Evolutionary conservation across 1,284 basidiomycete species (phyloP).

Genomic region (Pyrrhoderma lamaoense): DNA sequence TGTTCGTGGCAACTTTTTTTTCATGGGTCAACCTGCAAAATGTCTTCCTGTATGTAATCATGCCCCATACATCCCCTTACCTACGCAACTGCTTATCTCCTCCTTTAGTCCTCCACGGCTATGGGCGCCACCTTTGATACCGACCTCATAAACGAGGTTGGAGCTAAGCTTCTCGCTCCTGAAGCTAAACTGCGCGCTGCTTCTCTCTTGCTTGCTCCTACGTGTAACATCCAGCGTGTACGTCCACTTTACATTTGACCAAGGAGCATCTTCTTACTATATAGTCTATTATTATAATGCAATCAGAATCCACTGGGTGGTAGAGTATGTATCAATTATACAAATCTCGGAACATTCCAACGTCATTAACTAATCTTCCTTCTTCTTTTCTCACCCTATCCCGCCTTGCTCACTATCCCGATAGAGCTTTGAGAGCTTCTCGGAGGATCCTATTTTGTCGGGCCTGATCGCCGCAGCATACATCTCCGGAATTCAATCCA

Average conservation of each 20-base stretch:
- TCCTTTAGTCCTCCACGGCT: slow-evolving; percentile 45
- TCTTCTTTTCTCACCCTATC: not conserved
- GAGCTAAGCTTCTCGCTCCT: slow-evolving; percentile 55
- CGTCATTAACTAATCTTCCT: not conserved
- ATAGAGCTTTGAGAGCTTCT: slow-evolving; percentile 69
- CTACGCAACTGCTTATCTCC: not conserved
- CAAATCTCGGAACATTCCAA: slow-evolving; percentile 8
- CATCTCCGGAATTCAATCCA: slow-evolving; percentile 63
- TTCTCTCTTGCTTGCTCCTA: slow-evolving; percentile 67
- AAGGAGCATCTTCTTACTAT: not conserved
- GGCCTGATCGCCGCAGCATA: slow-evolving; percentile 68
- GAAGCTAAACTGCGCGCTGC: slow-evolving; percentile 67
- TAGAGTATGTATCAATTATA: slow-evolving; percentile 36
- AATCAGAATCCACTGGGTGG: slow-evolving; percentile 62
- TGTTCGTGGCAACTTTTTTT: slow-evolving; percentile 53
- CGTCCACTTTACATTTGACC: slow-evolving; percentile 11
- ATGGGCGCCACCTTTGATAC: slow-evolving; percentile 71
- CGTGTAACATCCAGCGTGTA: slow-evolving; percentile 73
- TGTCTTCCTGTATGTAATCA: slow-evolving; percentile 40
- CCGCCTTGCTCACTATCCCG: too few species aligned
- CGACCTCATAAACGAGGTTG: slow-evolving; percentile 55
- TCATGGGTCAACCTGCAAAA: slow-evolving; percentile 58
- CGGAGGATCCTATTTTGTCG: slow-evolving; percentile 71
- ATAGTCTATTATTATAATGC: not conserved
- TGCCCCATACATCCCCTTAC: not conserved